Evolutionary conservation across 768 basidiomycete species (phyloP).

Genomic region (Lyophyllum decastes): DNA sequence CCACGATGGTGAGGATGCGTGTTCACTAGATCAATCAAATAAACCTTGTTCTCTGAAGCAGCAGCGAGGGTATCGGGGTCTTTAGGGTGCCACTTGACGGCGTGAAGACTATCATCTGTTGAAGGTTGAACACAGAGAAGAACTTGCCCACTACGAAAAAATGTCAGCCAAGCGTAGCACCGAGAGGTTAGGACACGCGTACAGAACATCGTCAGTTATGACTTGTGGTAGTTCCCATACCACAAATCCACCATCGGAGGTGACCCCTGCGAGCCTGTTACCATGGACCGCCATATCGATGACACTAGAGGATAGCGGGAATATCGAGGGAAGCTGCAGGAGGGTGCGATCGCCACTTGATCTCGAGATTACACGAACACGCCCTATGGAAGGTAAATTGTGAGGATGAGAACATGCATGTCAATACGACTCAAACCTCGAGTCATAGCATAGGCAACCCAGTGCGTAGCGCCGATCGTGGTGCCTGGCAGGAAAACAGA

Average conservation of each 20-base stretch:
- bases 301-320: conserved; percentile 63
- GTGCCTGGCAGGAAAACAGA: conserved; percentile 82
- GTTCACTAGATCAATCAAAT: conserved; percentile 72
- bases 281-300: conserved; percentile 86
- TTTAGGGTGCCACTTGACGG: conserved; percentile 89
- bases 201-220: conserved; percentile 88
- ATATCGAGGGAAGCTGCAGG: conserved; percentile 69
- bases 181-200: conserved; percentile 31
- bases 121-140: conserved; percentile 72
- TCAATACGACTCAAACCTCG: conserved; percentile 46
- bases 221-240: conserved; percentile 85
- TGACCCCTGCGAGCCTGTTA: conserved; percentile 82
- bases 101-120: conserved; percentile 59
- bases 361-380: conserved; percentile 85
- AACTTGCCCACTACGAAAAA: conserved; percentile 54
- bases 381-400: conserved; percentile 42
- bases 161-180: conserved; percentile 1
- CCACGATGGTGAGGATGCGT: conserved; percentile 55
- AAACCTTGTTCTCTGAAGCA: conserved; percentile 77
- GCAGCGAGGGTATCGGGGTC: conserved; percentile 79
- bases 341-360: conserved; percentile 87
- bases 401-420: not conserved
- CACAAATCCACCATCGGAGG: conserved; percentile 86
- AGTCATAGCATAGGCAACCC: conserved; percentile 94
- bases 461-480: conserved; percentile 88